Percentiles rank a stretch among this genome's conserved stretches.
Conservation (phyloP, 257 asterid species). For the Rhazya stricta region DNA sequence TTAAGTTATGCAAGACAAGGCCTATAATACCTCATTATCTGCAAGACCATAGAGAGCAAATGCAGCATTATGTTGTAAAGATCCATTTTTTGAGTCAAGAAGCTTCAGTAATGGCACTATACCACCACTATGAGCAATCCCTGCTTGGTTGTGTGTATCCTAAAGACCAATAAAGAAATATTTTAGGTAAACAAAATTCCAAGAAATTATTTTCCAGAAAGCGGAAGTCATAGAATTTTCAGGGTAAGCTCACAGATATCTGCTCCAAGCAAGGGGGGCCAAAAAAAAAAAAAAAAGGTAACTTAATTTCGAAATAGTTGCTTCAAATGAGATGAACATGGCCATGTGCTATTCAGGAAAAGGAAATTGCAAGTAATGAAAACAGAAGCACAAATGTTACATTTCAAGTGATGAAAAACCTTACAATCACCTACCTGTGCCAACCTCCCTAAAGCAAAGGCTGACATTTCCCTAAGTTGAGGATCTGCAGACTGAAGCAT, state of each 20-base stretch:
- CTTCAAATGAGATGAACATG: neutral
- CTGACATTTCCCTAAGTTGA: slow-evolving; percentile 96
- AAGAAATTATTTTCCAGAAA: neutral
- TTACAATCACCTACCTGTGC: slow-evolving; percentile 63
- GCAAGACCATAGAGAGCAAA: slow-evolving; percentile 99
- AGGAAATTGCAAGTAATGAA: neutral
- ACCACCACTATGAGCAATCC: slow-evolving; percentile 96
- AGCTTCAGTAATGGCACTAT: slow-evolving; percentile 74
- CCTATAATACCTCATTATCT: slow-evolving; percentile 74
- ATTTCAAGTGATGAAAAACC: slow-evolving; percentile 8
- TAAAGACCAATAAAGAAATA: slow-evolving; percentile 19
- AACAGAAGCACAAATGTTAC: slow-evolving; percentile 4
- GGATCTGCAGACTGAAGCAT: slow-evolving; percentile 94
- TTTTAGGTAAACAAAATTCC: neutral
- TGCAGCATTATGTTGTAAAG: slow-evolving; percentile 98
- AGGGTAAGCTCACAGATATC: neutral
- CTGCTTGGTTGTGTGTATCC: slow-evolving; percentile 98
- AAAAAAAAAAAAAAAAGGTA: neutral
- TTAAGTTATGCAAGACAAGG: slow-evolving; percentile 1
- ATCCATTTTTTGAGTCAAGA: slow-evolving; percentile 90
- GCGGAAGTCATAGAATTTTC: neutral
- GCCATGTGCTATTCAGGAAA: neutral
- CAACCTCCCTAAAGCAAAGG: slow-evolving; percentile 96
- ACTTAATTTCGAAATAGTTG: neutral
- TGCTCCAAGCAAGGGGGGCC: neutral